Evolutionary conservation across 2,329 filamentous ascomycete species (phyloP), one percentile per base, ranked within the genome.

Genomic region (Metarhizium anisopliae): DNA sequence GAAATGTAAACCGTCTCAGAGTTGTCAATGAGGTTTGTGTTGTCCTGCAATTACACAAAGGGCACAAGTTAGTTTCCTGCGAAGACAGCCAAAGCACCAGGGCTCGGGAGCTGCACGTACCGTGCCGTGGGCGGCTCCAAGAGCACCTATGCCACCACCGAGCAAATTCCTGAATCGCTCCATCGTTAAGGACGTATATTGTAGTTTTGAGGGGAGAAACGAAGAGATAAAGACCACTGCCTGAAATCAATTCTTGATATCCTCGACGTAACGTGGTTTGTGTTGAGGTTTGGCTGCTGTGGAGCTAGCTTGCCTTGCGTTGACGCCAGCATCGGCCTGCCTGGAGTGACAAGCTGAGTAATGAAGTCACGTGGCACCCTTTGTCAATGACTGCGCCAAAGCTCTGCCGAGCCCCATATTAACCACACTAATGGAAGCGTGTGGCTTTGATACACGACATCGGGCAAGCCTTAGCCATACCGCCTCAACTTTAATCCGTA

Each of bases 1-100:
- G 94, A 99, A 67, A 99, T 99, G 77, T 99, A 96, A 64, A 99
- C 94, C 38, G 94, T 99, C 78, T 99, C 94, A 66, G 93, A 96
- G 77, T 99, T 99, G 72, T 99, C 94, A 72, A 99, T 95, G 59
- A 99, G 83, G 69, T 87, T 92, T 43, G 84, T 82, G 64, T 93
- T 94, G 67, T 97, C 93, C 90, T 96, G 63, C 6, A 42, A n/a
- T 5, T 11, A 42, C 5, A 8, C 10, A 36, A n/a, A 2, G 40
- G 54, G 3, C 30, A 36, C 13, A 50, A 32, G 30, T 29, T 10
- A 18, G 35, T 38, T 25, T 52, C n/a, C 14, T n/a, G 25, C 5
- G 25, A 35, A 13, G 3, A 20, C 25, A 35, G 30, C 47, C 25
- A 20, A 20, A 47, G n/a, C 13, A 43, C 43, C 45, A 43, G n/a